Evolutionary conservation across 1,284 basidiomycete genomes (phyloP).

Genomic region (Puccinia triticina): DNA sequence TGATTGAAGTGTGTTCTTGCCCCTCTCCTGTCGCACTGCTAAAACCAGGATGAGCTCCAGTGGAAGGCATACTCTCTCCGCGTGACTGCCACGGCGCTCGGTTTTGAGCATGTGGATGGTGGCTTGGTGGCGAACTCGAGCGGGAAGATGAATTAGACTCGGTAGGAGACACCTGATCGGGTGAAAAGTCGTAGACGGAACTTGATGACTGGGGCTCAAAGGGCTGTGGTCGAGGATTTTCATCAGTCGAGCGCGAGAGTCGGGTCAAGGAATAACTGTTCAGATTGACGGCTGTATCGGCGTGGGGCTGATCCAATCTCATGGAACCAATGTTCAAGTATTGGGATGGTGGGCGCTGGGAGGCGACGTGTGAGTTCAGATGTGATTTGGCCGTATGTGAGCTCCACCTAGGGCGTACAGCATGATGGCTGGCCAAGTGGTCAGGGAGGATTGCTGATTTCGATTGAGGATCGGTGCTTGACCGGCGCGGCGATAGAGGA

Average conservation of each 20-base stretch:
- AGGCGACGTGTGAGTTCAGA: slow-evolving; percentile 1
- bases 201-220: neutral
- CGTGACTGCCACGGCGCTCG: slow-evolving; percentile 6
- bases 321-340: neutral
- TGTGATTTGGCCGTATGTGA: neutral
- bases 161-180: slow-evolving; percentile 14
- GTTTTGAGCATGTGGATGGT: neutral
- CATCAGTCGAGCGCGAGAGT: neutral
- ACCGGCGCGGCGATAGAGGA: slow-evolving; percentile 12
- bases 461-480: slow-evolving; percentile 23
- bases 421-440: neutral
- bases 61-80: slow-evolving; percentile 13
- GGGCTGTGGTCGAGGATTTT: neutral
- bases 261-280: neutral
- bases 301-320: slow-evolving; percentile 7
- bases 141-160: slow-evolving; percentile 1
- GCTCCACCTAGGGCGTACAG: slow-evolving; percentile 14
- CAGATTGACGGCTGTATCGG: neutral
- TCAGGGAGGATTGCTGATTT: neutral
- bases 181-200: neutral
- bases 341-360: neutral
- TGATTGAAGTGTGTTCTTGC: neutral
- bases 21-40: neutral
- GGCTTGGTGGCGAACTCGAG: neutral
- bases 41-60: neutral